Evolutionary conservation across 225 moss, liverwort and hornwort species (phyloP).

Genomic region (Polytrichum commune): DNA sequence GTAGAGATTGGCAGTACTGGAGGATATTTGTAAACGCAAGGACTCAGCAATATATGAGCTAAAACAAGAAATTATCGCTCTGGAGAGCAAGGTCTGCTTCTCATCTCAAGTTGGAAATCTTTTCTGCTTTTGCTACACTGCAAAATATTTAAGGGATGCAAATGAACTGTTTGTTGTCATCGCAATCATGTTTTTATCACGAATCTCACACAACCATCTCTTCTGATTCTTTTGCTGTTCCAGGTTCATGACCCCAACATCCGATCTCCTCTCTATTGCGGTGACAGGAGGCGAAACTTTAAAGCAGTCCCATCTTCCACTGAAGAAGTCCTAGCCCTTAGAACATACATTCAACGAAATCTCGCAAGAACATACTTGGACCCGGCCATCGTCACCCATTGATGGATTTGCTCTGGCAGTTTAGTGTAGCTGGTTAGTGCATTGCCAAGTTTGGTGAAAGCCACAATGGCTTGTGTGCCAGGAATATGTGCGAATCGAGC

Average conservation of each 20-base stretch:
- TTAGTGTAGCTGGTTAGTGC: too few species aligned
- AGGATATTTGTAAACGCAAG: constrained; percentile 62
- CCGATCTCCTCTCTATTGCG: constrained; percentile 50
- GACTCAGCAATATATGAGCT: constrained; percentile 60
- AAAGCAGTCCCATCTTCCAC: constrained; percentile 19
- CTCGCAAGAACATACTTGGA: constrained; percentile 12
- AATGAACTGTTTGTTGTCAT: background rate
- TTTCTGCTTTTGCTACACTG: background rate
- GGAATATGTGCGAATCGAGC: too few species aligned
- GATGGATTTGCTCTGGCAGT: constrained; percentile 18
- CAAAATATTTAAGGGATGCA: background rate
- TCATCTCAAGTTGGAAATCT: background rate
- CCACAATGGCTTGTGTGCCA: too few species aligned
- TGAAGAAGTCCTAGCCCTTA: constrained; percentile 39
- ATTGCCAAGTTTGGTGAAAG: too few species aligned
- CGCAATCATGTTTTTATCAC: background rate
- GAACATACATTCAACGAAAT: constrained; percentile 50
- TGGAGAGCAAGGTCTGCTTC: constrained; percentile 48
- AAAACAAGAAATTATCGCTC: constrained; percentile 51
- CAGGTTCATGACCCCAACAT: constrained; percentile 65
- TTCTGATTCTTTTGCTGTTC: constrained; percentile 1
- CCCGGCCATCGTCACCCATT: constrained; percentile 10
- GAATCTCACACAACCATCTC: background rate
- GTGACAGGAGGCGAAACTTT: constrained; percentile 21
- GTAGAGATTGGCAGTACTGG: constrained; percentile 59